Evolutionary conservation across 148 eudicot species (phyloP).

Genomic region (Vaccinium corymbosum): DNA sequence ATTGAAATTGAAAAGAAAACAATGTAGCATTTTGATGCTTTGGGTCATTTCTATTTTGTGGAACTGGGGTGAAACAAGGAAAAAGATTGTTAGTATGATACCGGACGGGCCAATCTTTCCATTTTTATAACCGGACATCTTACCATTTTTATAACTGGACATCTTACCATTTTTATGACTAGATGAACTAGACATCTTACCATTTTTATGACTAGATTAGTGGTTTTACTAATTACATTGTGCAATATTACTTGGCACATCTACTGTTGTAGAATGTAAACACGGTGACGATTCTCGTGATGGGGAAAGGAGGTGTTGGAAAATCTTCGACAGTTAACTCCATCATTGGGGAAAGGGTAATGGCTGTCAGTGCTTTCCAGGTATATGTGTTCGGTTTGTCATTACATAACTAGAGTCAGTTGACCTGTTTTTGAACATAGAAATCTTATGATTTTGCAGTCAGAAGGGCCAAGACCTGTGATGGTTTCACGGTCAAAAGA

Average conservation of each 20-base stretch:
- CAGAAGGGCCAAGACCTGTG: slow-evolving; percentile 81
- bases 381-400: slow-evolving; percentile 26
- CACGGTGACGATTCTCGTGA: slow-evolving; percentile 80
- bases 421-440: background rate
- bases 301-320: slow-evolving; percentile 99
- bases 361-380: slow-evolving; percentile 90
- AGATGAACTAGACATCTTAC: background rate
- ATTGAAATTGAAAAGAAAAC: background rate
- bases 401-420: background rate
- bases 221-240: background rate
- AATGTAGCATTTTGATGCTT: background rate
- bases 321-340: slow-evolving; percentile 94
- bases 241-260: background rate
- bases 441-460: slow-evolving; percentile 36
- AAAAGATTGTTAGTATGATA: background rate
- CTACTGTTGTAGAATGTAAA: slow-evolving; percentile 50
- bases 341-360: slow-evolving; percentile 81
- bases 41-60: background rate
- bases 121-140: background rate
- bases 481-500: slow-evolving; percentile 84
- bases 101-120: background rate
- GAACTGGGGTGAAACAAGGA: background rate
- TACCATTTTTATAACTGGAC: background rate
- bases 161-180: background rate
- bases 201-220: background rate